Conservation (phyloP, 2,329 filamentous ascomycete genomes). For the Ophidiomyces ophidiicola region DNA sequence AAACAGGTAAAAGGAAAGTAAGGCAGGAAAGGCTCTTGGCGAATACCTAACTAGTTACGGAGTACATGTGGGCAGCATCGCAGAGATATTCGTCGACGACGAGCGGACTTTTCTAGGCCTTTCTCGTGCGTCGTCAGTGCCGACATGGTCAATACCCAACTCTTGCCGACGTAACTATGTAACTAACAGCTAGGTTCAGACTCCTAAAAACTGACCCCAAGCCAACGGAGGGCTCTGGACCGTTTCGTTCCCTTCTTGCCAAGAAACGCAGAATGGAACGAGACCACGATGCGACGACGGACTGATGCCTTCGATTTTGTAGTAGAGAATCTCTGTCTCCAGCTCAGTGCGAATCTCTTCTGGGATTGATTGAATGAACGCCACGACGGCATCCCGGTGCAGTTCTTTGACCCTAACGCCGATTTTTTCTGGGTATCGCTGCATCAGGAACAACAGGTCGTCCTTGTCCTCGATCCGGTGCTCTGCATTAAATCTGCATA, state of each 20-base stretch:
- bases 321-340: conserved; percentile 2
- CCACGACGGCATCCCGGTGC: background rate
- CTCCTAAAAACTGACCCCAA: too few species aligned
- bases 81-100: too few species aligned
- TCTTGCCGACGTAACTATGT: too few species aligned
- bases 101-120: too few species aligned
- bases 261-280: background rate
- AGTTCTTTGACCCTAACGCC: background rate
- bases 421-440: conserved; percentile 4
- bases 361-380: background rate
- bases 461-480: background rate
- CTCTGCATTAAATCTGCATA: background rate
- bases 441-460: conserved; percentile 1
- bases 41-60: too few species aligned
- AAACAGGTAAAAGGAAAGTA: too few species aligned
- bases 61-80: too few species aligned
- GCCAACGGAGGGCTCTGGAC: background rate
- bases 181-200: too few species aligned
- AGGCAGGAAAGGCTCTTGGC: too few species aligned
- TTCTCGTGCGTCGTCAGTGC: too few species aligned
- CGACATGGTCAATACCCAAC: too few species aligned
- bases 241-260: background rate
- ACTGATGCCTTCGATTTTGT: background rate
- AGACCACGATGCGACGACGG: conserved; percentile 1
- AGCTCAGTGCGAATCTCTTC: background rate